Conservation (phyloP, 441 rosid species). For the Euphorbia schlechtendalii region DNA sequence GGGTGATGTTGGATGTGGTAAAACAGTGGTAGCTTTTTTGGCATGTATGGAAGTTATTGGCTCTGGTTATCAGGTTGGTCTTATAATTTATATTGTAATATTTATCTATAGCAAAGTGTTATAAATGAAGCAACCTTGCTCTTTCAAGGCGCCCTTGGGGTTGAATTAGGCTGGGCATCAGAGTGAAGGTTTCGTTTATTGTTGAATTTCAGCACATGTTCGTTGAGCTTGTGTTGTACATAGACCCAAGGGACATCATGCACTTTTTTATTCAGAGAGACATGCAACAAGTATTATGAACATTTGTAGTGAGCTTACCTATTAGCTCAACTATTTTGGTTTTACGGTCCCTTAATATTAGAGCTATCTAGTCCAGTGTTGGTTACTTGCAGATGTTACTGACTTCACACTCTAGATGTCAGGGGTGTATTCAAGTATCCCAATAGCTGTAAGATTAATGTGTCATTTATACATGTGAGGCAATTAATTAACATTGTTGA, state of each 20-base stretch:
- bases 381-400: too few species aligned
- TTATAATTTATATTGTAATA: conserved; percentile 12
- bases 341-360: too few species aligned
- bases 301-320: neutral
- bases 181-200: neutral
- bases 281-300: too few species aligned
- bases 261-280: neutral
- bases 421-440: too few species aligned
- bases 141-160: neutral
- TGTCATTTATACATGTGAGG: neutral
- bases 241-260: neutral
- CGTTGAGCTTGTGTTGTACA: neutral
- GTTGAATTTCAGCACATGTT: neutral
- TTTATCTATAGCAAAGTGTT: neutral
- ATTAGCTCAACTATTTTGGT: neutral
- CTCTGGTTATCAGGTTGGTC: conserved; percentile 86
- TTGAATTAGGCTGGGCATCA: neutral
- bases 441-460: neutral
- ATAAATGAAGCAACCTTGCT: neutral
- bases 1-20: conserved; percentile 99
- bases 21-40: conserved; percentile 91
- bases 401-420: too few species aligned
- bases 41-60: conserved; percentile 97
- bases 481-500: neutral
- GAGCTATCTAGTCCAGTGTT: too few species aligned